A percentile compares a stretch with the other conserved stretches of the same genome.
These are phyloP conservation scores for Cytospora schulzeri DNA, from an alignment of 2,329 filamentous ascomycete species.

Conservation along the genomic window DNA sequence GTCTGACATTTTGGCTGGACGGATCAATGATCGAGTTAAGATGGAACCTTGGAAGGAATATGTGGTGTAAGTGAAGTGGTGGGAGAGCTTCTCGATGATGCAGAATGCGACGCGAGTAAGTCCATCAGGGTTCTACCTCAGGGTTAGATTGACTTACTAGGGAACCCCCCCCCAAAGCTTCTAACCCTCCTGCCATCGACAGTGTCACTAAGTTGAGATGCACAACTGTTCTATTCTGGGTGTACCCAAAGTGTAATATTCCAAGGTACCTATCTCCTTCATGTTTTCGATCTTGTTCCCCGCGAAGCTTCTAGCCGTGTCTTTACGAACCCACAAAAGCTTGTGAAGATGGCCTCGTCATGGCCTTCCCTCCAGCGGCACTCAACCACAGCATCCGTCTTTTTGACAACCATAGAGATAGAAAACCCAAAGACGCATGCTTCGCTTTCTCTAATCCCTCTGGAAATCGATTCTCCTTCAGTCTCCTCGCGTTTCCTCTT, in stretches of 20 bases:
- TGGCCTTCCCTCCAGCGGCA: constrained; percentile 76
- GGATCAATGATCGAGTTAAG: neutral
- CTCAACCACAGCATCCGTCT: constrained; percentile 47
- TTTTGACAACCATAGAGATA: constrained; percentile 49
- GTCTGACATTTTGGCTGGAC: constrained; percentile 43
- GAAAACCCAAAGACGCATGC: constrained; percentile 60
- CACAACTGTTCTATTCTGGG: too few relatives aligned
- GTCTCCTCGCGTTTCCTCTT: constrained; percentile 48
- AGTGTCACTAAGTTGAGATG: too few relatives aligned
- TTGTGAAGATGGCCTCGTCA: constrained; percentile 77
- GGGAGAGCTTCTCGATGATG: neutral
- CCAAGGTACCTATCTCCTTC: neutral
- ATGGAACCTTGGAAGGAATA: neutral
- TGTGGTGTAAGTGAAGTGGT: neutral
- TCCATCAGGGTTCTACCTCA: neutral
- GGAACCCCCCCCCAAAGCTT: neutral
- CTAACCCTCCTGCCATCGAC: neutral
- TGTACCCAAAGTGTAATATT: neutral
- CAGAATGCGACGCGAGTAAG: neutral
- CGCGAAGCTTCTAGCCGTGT: constrained; percentile 43
- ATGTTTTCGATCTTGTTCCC: neutral
- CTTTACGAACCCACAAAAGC: constrained; percentile 80
- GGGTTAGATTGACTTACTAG: neutral
- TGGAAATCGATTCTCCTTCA: constrained; percentile 18
- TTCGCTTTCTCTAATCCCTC: constrained; percentile 33